Evolutionary conservation across 768 basidiomycete genomes (phyloP).

Genomic region (Podaxis sp.): DNA sequence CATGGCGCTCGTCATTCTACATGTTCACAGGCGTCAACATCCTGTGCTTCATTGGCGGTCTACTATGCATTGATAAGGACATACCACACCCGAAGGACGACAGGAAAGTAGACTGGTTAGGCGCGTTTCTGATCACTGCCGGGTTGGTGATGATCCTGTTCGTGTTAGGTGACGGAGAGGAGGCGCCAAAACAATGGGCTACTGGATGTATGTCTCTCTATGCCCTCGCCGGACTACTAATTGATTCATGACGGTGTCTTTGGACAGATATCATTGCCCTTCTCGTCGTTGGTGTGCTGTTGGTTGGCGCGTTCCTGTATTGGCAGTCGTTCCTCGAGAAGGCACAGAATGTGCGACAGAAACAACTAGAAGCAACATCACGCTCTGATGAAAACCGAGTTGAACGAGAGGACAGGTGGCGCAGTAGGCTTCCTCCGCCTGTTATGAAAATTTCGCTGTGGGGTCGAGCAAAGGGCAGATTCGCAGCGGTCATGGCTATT

Average conservation of each 20-base stretch:
- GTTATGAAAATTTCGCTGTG: constrained; percentile 66
- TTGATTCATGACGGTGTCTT: neutral
- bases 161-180: constrained; percentile 66
- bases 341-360: constrained; percentile 24
- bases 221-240: neutral
- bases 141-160: constrained; percentile 75
- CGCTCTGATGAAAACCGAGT: neutral
- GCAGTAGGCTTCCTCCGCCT: constrained; percentile 46
- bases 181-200: constrained; percentile 59
- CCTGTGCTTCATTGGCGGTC: constrained; percentile 51
- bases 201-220: constrained; percentile 34
- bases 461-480: constrained; percentile 57
- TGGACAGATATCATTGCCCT: constrained; percentile 68
- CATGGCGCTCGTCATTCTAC: constrained; percentile 70
- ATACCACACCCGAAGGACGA: constrained; percentile 38
- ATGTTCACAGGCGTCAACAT: constrained; percentile 57
- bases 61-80: constrained; percentile 63
- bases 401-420: neutral
- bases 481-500: constrained; percentile 59
- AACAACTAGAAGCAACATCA: neutral
- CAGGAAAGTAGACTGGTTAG: constrained; percentile 73
- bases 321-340: constrained; percentile 69
- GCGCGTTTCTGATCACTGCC: constrained; percentile 60
- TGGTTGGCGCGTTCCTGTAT: constrained; percentile 54
- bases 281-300: constrained; percentile 57